phyloP scores from a whole-genome alignment of 2,329 filamentous ascomycete genomes.

The Diaporthe helianthi region DNA sequence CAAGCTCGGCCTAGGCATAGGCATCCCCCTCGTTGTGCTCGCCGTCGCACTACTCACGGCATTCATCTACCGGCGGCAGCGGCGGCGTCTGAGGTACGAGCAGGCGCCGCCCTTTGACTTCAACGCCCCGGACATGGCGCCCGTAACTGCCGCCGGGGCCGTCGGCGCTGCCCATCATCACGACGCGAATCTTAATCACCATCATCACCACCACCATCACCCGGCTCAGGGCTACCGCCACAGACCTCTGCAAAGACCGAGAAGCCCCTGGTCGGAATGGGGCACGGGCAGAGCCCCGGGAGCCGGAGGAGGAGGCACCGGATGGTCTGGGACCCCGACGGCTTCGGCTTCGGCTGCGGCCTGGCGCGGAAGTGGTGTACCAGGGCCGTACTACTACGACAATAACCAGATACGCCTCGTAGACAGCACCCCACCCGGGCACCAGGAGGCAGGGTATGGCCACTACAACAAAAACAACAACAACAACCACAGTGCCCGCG shows the following conservation, averaged over 20 bases:
- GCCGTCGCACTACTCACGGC: conserved; percentile 2
- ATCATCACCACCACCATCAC: neutral
- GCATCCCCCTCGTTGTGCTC: conserved; percentile 28
- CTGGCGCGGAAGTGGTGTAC: too few relatives aligned
- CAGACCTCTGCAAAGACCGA: neutral
- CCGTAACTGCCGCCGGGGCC: neutral
- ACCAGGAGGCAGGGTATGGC: neutral
- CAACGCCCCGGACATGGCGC: conserved; percentile 21
- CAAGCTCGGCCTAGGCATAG: conserved; percentile 32
- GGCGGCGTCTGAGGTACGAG: neutral
- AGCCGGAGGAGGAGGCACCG: neutral
- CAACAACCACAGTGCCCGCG: too few relatives aligned
- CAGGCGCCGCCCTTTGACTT: conserved; percentile 13
- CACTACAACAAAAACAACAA: neutral
- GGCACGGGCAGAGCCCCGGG: neutral
- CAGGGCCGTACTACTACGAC: neutral
- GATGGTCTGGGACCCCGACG: neutral
- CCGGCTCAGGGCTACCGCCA: neutral
- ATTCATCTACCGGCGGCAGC: conserved; percentile 29
- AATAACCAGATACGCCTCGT: neutral
- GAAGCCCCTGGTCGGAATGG: conserved; percentile 5
- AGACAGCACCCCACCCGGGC: neutral
- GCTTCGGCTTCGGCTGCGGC: too few relatives aligned
- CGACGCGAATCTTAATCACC: neutral
- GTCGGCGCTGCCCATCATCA: neutral